Base-by-base conservation (phyloP, 192 early-diverging fungal species). In the Blastocladiella britannica region DNA sequence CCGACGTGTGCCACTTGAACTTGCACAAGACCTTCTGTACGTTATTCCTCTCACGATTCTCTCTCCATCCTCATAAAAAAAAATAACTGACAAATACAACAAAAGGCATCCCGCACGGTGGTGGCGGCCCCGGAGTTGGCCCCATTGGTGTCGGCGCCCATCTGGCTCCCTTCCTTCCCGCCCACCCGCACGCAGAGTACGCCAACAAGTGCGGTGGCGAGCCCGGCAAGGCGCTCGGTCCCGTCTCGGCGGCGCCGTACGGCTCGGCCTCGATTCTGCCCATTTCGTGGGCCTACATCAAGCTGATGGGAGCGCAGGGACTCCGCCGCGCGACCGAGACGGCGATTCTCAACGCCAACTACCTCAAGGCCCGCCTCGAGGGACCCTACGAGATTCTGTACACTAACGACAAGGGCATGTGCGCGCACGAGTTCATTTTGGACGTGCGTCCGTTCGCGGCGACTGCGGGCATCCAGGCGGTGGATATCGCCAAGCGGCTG, bases 101-200 rank as follows among this genome's bases (percentile, higher is more conserved):
- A n/a, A n/a, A n/a, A n/a, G n/a, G n/a, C n/a, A 96, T 98, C 65
- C 94, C 94, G 5, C 94, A 98, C 66, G 94, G 94, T 66, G 94
- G 94, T 54, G 94, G 94, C 69, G 94, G 94, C 51, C 94, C 94
- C 9, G 94, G 94, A 58, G 87, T 98, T 77, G 93, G 93, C 27
- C 91, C 91, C 8, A 92, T 97, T 62, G 87, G 86, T 68, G 90
- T 91, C 65, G 89, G 90, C 72, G 58, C 82, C 25, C 91, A 94
- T 67, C 67, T 98, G 59, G 77, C 76, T 12, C 88, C 90, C 55
- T 94, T 86, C 77, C 75, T 98, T 15, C 95, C 95, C 9, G 85
- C 84, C 47, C 89, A 96, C 60, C 90, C 90, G 28, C 77, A 89
- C 52, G n/a, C n/a, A n/a, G n/a, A n/a, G n/a, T n/a, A n/a, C n/a